Percentiles rank a stretch among this genome's conserved stretches.
phyloP scores from a whole-genome alignment of 176 grass and related monocot species.

The Zea mays region Zm-B73-REFERENCE-NAM-5.0 NC_050103.1:138058501-138059000 shows the following conservation, averaged over 20 bases:
- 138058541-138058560: slow-evolving; percentile 37
- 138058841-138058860: neutral
- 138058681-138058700: slow-evolving; percentile 58
- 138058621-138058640: too few relatives aligned
- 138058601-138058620: too few relatives aligned
- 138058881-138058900: neutral
- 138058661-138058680: slow-evolving; percentile 34
- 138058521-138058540: slow-evolving; percentile 47
- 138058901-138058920: neutral
- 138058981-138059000: too few relatives aligned
- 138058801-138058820: neutral
- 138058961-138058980: too few relatives aligned
- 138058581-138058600: too few relatives aligned
- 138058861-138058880: neutral
- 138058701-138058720: slow-evolving; percentile 65
- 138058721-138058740: slow-evolving; percentile 63
- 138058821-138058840: neutral
- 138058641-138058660: too few relatives aligned
- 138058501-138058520: slow-evolving; percentile 36
- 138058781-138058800: neutral
- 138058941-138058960: too few relatives aligned
- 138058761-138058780: neutral
- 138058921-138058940: neutral
- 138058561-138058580: slow-evolving; percentile 41
- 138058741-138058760: neutral